A percentile compares a stretch with the other conserved stretches of the same genome.
Evolutionary conservation across 2,329 filamentous ascomycete genomes (phyloP).

Genomic region (Fusarium sp.): DNA sequence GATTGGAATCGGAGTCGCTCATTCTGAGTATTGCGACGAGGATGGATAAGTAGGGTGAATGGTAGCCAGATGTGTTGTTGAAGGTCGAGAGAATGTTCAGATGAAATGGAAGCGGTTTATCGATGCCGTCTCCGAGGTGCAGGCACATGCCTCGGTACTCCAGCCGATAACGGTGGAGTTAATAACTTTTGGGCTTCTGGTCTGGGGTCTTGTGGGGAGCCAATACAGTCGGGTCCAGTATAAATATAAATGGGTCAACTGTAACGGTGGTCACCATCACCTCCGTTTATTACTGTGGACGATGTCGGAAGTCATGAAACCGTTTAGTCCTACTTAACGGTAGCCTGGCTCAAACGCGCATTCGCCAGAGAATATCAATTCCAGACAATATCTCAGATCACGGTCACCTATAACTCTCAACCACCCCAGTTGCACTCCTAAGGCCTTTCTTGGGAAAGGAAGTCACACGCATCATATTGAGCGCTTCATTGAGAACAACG

Average conservation of each 20-base stretch:
- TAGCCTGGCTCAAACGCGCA: slow-evolving; percentile 30
- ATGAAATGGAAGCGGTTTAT: slow-evolving; percentile 5
- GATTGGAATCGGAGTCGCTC: slow-evolving; percentile 50
- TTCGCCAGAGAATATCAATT: slow-evolving; percentile 34
- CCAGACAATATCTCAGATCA: slow-evolving; percentile 29
- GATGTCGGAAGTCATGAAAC: slow-evolving; percentile 6
- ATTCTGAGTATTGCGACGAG: slow-evolving; percentile 35
- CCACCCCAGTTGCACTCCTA: not conserved
- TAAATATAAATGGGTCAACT: not conserved
- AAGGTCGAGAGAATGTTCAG: not conserved
- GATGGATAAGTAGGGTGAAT: not conserved
- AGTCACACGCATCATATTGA: not conserved
- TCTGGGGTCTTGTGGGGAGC: slow-evolving; percentile 23
- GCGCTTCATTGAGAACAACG: not conserved
- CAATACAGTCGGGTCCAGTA: not conserved
- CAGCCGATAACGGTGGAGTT: slow-evolving; percentile 39
- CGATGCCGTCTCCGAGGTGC: slow-evolving; percentile 23
- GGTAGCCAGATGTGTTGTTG: not conserved
- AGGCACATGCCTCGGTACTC: slow-evolving; percentile 45
- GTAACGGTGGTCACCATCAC: not conserved
- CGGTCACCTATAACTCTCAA: slow-evolving; percentile 2
- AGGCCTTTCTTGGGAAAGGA: not conserved
- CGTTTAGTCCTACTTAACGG: slow-evolving; percentile 21
- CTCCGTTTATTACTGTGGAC: slow-evolving; percentile 26
- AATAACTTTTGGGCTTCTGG: not conserved